Evolutionary conservation across 164 flowering plant species (phyloP), one percentile per base, ranked within the genome.

Genomic region (Aristolochia fimbriata): DNA sequence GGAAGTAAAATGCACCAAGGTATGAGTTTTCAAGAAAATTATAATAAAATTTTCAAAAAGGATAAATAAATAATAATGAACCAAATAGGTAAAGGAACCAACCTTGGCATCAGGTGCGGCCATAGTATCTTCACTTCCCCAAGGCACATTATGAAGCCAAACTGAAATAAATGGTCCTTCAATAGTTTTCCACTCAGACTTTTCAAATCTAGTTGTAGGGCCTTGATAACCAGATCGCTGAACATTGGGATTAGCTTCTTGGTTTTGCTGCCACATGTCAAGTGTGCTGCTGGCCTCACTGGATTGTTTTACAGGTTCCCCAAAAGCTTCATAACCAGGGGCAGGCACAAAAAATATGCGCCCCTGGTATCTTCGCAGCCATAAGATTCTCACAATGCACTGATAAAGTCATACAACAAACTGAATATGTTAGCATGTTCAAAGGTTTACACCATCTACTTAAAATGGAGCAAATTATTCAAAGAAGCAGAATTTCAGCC

Each of bases 131-230:
- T 88, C 93, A 75, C 69, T 70, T 8, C 83, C 97, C 99, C 97
- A 93, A 46, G 96, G 93, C 24, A 94, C 99, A 76, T 94, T 94
- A 56, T 88, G 99, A 68, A 94, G 91, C 97, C 97, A 94, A 61
- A 91, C 71, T 23, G 91, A 88, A 74, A 94, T 69, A 76, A 94
- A 94, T 19, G 99, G 99, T 46, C 99, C 97, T 50, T 74, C 63
- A 63, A 88, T 70, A 45, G 78, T 74, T 65, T 89, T 79, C 99
- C 99, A 93, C 3, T 80, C 77, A 57, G 65, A 63, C 55, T 70
- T 64, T 58, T 80, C 79, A 33, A 70, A 63, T 62, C 69, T 67
- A 49, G 71, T 20, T 49, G 59, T 25, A 56, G 93, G 85, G 59
- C 92, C 93, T n/a, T 48, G 74, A 60, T 88, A 91, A 55, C 87